Base-by-base conservation (phyloP, 2,329 filamentous ascomycete genomes). In the Myriosclerotinia duriaeana region DNA sequence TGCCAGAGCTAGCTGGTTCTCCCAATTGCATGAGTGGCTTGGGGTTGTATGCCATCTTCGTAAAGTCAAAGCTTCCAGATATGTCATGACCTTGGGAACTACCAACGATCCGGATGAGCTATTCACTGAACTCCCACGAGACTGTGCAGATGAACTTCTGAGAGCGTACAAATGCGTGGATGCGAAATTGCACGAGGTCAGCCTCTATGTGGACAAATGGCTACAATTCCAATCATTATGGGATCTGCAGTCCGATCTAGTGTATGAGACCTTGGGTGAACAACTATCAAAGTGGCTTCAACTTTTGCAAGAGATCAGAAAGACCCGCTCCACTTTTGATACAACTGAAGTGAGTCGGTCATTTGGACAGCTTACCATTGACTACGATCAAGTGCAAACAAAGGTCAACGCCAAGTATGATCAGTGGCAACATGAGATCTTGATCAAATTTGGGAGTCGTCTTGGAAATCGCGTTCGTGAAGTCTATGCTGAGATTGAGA, bases 381-480 rank as follows among this genome's bases (percentile, higher is more conserved):
- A 99, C 77, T 99, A 99, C 75, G 95, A 98, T 74, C 96, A 99
- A 78, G 95, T 99, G 0, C 96, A 99, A 78, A 92, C 94, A 66
- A 97, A 97, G 79, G 95, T 99, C 78, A 99, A 98, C 74, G 92
- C 93, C 73, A 99, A 98, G 78, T 99, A 99, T 76, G 96, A 99
- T 76, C 94, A 98, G 78, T 99, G 96, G 95, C 95, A 99, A 78
- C 92, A 97, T 74, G 95, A 99, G 71, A 96, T 99, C 65, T 83
- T 98, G 48, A 86, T 91, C 72, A 97, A 97, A 77, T 99, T 99
- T 78, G 95, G 93, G 48, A 85, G 86, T 66, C 92, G 95, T 66
- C 89, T 99, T 55, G 92, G 93, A 56, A 90, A 87, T 70, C 91
- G 93, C 60, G 96, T 98, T 88, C 87, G 92, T 59, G 95, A 99